A percentile compares a stretch with the other conserved stretches of the same genome.
These are phyloP conservation scores for Rhinocladiella mackenziei DNA, from an alignment of 2,329 filamentous ascomycete genomes.

Conservation along the genomic window DNA sequence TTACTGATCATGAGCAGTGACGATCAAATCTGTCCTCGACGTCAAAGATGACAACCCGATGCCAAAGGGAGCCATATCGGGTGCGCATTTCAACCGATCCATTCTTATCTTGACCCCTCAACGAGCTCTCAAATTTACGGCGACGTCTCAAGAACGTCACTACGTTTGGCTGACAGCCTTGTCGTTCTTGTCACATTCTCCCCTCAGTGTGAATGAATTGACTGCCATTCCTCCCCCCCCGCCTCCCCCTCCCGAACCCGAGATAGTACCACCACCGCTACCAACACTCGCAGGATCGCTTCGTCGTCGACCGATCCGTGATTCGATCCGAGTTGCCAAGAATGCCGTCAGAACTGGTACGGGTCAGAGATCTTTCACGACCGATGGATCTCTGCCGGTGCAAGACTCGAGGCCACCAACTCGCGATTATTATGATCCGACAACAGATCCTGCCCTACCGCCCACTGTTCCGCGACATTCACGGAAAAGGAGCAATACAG, in stretches of 20 bases:
- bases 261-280: slow-evolving; percentile 10
- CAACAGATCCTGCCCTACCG: slow-evolving; percentile 45
- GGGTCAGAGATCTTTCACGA: slow-evolving; percentile 40
- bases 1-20: slow-evolving; percentile 58
- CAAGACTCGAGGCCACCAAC: slow-evolving; percentile 31
- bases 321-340: slow-evolving; percentile 87
- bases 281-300: slow-evolving; percentile 46
- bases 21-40: slow-evolving; percentile 92
- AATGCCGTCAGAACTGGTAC: slow-evolving; percentile 51
- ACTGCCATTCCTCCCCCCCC: slow-evolving; percentile 54
- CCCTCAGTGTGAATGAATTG: slow-evolving; percentile 73
- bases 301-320: slow-evolving; percentile 64
- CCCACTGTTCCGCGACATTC: slow-evolving; percentile 62
- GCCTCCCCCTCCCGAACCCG: slow-evolving; percentile 45
- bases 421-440: slow-evolving; percentile 31
- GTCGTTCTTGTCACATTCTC: slow-evolving; percentile 89
- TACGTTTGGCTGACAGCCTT: slow-evolving; percentile 92
- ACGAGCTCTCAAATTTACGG: slow-evolving; percentile 91
- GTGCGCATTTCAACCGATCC: slow-evolving; percentile 74
- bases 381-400: slow-evolving; percentile 30
- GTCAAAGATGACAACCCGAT: slow-evolving; percentile 89
- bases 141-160: slow-evolving; percentile 75
- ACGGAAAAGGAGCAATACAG: slow-evolving; percentile 86
- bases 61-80: slow-evolving; percentile 59
- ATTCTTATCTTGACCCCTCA: slow-evolving; percentile 93